A percentile compares a stretch with the other conserved stretches of the same genome.
These are phyloP conservation scores for Moelleriella libera DNA, from an alignment of 2,329 filamentous ascomycete species.

Conservation along the genomic window DNA sequence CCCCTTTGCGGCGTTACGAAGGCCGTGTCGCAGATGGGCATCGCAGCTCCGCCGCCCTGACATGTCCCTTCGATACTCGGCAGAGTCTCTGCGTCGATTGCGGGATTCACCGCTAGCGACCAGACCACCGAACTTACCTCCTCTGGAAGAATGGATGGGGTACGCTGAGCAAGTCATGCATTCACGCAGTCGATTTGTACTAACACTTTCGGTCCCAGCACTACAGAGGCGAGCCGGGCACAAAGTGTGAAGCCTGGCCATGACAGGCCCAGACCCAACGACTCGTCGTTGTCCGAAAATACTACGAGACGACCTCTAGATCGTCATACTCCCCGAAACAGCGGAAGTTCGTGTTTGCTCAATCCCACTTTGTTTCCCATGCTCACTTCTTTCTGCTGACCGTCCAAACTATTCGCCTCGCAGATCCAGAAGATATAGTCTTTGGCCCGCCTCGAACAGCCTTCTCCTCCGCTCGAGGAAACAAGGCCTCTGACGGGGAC, in stretches of 20 bases:
- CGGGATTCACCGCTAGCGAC: slow-evolving; percentile 70
- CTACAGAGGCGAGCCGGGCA: slow-evolving; percentile 29
- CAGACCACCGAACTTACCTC: slow-evolving; percentile 67
- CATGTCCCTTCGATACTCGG: slow-evolving; percentile 55
- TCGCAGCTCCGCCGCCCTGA: slow-evolving; percentile 17
- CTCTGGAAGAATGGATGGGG: slow-evolving; percentile 95
- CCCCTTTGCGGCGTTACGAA: neutral
- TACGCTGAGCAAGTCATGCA: slow-evolving; percentile 26
- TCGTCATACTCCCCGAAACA: slow-evolving; percentile 40
- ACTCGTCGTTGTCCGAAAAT: slow-evolving; percentile 30
- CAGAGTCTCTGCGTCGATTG: slow-evolving; percentile 62
- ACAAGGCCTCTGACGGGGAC: slow-evolving; percentile 36
- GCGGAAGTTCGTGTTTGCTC: slow-evolving; percentile 32
- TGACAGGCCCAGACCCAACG: slow-evolving; percentile 30
- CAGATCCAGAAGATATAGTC: slow-evolving; percentile 66
- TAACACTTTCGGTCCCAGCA: slow-evolving; percentile 14
- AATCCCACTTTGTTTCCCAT: neutral
- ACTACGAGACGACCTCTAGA: slow-evolving; percentile 38
- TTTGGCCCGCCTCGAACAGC: slow-evolving; percentile 73
- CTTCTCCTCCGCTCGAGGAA: slow-evolving; percentile 62
- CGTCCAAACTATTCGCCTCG: neutral
- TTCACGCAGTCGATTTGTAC: neutral
- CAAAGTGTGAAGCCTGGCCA: slow-evolving; percentile 24
- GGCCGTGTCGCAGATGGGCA: slow-evolving; percentile 20
- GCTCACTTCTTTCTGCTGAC: neutral